These are phyloP conservation scores for Cutaneotrichosporon sp. DNA, from an alignment of 1,284 basidiomycete genomes.

Conservation along the genomic window DNA sequence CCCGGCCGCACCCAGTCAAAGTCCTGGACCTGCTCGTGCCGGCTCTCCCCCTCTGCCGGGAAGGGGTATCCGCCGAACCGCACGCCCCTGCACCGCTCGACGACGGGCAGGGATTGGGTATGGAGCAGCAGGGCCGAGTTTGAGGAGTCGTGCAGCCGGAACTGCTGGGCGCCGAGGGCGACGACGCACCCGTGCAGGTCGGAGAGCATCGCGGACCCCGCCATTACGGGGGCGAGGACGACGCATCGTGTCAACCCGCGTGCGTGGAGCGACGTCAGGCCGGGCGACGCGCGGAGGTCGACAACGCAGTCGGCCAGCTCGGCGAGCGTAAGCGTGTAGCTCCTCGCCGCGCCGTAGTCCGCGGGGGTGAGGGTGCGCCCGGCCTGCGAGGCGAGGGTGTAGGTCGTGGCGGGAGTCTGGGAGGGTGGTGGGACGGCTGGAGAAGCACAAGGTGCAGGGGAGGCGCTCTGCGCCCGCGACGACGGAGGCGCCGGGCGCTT, in stretches of 20 bases:
- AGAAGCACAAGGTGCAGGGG: slow-evolving; percentile 23
- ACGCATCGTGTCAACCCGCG: slow-evolving; percentile 61
- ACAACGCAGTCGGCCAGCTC: slow-evolving; percentile 61
- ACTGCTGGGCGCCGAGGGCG: slow-evolving; percentile 76
- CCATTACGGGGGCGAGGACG: slow-evolving; percentile 64
- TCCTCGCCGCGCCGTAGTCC: slow-evolving; percentile 5
- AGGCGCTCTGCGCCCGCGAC: slow-evolving; percentile 22
- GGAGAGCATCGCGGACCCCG: slow-evolving; percentile 70
- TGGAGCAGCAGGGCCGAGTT: slow-evolving; percentile 64
- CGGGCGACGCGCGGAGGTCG: slow-evolving; percentile 57
- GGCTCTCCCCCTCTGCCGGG: slow-evolving; percentile 36
- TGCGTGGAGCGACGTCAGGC: slow-evolving; percentile 61
- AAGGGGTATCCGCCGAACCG: slow-evolving; percentile 64
- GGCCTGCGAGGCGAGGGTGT: slow-evolving; percentile 57
- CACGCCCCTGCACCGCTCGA: slow-evolving; percentile 67
- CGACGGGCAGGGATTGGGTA: slow-evolving; percentile 68
- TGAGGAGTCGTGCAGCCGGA: slow-evolving; percentile 73
- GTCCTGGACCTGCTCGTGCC: slow-evolving; percentile 64
- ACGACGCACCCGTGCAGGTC: slow-evolving; percentile 64
- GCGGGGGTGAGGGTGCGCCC: slow-evolving; percentile 17
- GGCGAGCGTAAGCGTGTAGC: slow-evolving; percentile 35
- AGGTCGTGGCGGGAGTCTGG: slow-evolving; percentile 24
- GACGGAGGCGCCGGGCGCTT: slow-evolving; percentile 49
- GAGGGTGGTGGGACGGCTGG: slow-evolving; percentile 19
- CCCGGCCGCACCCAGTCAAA: slow-evolving; percentile 75